Base-by-base conservation (phyloP, 495 filamentous ascomycete genomes). In the Penicillium paxilli region DNA sequence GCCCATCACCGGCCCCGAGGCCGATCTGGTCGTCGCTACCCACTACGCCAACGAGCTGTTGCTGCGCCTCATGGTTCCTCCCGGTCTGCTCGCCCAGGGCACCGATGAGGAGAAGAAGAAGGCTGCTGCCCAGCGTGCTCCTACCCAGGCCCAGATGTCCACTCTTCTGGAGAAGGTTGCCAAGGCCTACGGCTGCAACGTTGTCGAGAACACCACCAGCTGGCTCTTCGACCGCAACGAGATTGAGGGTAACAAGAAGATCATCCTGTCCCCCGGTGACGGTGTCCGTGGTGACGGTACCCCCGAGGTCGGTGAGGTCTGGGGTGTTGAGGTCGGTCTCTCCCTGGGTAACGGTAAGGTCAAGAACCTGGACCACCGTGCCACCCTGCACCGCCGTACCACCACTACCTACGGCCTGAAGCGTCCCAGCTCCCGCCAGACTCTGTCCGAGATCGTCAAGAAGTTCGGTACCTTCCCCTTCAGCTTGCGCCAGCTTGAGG, bases 401-500 rank as follows among this genome's bases (percentile, higher is more conserved):
- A 85, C 83, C 49, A 92, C 89, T 37, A 96, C 90, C 45, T 95
- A 95, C 73, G 81, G 80, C 52, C 81, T 98, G 44, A 98, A 97
- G 84, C 86, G 95, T 38, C 89, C 90, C 38, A 93, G 89, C 61
- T 96, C 93, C 25, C 83, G 92, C 54, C 88, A 94, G 69, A 90
- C 88, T 23, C 80, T 96, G 17, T 95, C 90, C 22, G 95, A 97
- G 74, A 85, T 96, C 51, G 86, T 93, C 59, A 92, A 90, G 84
- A 98, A 93, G 77, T 98, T 98, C 72, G 92, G 92, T 56, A 89
- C 84, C 44, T 98, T 98, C 81, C 95, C 94, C 56, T 98, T 98
- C 84, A 94, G 91, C 72, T 79, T 98, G 76, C 83, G 94, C 68
- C 94, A 98, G 77, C 84, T 98, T 44, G 92, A 96, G 44, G 95